These are phyloP conservation scores for Eremothecium sinecaudum DNA, from an alignment of 1,139 yeast species.

Conservation along the genomic window DNA sequence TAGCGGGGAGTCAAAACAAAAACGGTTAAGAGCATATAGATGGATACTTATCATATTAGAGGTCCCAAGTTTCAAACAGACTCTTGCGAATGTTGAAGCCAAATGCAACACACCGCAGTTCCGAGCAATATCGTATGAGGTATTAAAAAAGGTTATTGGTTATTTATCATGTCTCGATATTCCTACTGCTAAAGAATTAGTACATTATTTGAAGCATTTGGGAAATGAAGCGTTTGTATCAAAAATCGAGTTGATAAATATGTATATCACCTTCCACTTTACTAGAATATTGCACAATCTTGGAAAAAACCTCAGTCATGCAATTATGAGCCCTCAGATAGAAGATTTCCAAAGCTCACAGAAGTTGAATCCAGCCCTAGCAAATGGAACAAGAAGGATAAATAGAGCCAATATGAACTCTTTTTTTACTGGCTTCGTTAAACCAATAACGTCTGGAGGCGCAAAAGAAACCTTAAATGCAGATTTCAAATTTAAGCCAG, in stretches of 20 bases:
- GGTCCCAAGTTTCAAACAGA: slow-evolving; percentile 46
- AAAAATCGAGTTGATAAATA: slow-evolving; percentile 49
- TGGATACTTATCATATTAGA: slow-evolving; percentile 58
- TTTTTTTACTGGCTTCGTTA: slow-evolving; percentile 5
- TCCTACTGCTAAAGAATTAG: slow-evolving; percentile 38
- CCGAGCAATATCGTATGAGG: slow-evolving; percentile 48
- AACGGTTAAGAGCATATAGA: slow-evolving; percentile 23
- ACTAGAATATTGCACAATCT: slow-evolving; percentile 30
- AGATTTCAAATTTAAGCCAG: slow-evolving; percentile 42
- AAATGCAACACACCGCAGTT: slow-evolving; percentile 36
- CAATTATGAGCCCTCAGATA: slow-evolving; percentile 8
- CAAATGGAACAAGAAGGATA: slow-evolving; percentile 3
- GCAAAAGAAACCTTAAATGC: slow-evolving; percentile 14
- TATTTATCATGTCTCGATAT: slow-evolving; percentile 43
- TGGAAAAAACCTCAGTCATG: slow-evolving; percentile 4
- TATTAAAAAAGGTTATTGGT: slow-evolving; percentile 59
- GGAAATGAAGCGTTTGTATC: slow-evolving; percentile 35
- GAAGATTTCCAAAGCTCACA: slow-evolving; percentile 9
- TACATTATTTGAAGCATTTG: slow-evolving; percentile 50
- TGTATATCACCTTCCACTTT: slow-evolving; percentile 57
- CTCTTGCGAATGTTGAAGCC: slow-evolving; percentile 33
- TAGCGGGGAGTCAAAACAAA: neutral
- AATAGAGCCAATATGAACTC: slow-evolving; percentile 4
- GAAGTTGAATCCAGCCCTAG: slow-evolving; percentile 9
- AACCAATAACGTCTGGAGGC: neutral